Evolutionary conservation across 768 basidiomycete genomes (phyloP).

Genomic region (Hortiboletus campestris): DNA sequence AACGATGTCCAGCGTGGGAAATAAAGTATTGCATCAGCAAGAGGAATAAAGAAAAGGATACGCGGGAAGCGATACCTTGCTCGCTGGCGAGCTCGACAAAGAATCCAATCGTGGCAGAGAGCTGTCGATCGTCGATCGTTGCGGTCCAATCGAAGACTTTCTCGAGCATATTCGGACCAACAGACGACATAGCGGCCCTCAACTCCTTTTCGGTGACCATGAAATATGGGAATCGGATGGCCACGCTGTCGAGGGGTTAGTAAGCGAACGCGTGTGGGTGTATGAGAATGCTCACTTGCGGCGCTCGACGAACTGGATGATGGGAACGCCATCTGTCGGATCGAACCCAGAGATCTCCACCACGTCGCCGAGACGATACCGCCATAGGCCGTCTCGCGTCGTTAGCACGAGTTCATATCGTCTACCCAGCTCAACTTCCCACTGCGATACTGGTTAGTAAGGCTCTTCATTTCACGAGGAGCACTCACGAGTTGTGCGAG

Average conservation of each 20-base stretch:
- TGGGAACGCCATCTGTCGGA: constrained; percentile 15
- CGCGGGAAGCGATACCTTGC: not conserved
- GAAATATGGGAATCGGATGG: constrained; percentile 11
- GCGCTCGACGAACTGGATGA: constrained; percentile 16
- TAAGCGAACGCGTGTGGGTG: not conserved
- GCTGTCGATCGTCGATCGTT: constrained; percentile 1
- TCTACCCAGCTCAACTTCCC: constrained; percentile 10
- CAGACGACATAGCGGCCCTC: constrained; percentile 5
- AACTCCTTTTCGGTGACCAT: constrained; percentile 13
- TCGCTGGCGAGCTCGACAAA: constrained; percentile 14
- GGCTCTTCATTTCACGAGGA: not conserved
- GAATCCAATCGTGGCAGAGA: constrained; percentile 13
- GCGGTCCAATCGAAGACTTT: constrained; percentile 16
- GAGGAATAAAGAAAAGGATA: not conserved
- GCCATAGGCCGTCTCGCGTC: too few species aligned
- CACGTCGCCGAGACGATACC: too few species aligned
- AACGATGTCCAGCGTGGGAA: not conserved
- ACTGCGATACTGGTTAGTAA: constrained; percentile 11
- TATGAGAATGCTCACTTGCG: constrained; percentile 6
- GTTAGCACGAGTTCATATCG: too few species aligned
- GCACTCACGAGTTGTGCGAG: constrained; percentile 5
- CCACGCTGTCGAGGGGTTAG: not conserved
- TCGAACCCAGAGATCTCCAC: not conserved
- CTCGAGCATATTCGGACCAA: not conserved
- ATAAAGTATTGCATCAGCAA: not conserved